Evolutionary conservation across 163 green algal species (phyloP), one percentile per base, ranked within the genome.

Genomic region (Coccomyxa subellipsoidea): DNA sequence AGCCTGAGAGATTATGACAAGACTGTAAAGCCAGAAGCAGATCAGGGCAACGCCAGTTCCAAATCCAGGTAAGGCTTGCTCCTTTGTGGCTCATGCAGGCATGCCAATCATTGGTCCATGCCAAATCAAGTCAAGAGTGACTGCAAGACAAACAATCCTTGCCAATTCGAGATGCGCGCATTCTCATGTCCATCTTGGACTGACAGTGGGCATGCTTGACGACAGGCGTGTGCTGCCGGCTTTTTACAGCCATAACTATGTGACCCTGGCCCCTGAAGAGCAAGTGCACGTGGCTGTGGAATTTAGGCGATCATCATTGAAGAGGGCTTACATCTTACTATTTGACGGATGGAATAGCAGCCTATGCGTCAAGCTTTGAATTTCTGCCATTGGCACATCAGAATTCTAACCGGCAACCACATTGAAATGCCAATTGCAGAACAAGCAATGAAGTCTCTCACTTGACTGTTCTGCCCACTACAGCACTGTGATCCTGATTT

Each of bases 171-270:
- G n/a, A n/a, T n/a, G n/a, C n/a, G n/a, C n/a, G n/a, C n/a, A n/a
- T n/a, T n/a, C n/a, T n/a, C n/a, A n/a, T n/a, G n/a, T n/a, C n/a
- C n/a, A n/a, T n/a, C n/a, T n/a, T n/a, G n/a, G n/a, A 32, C 37
- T 69, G 75, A 79, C 37, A 23, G 7, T 69, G 7, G 21, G 15
- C 25, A 25, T 79, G 75, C 75, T 8, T 18, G 71, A 47, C n/a
- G n/a, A 37, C 75, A 79, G 75, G 75, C 36, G 75, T 1, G 38
- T 79, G 37, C 37, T 66, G 37, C 75, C 75, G 10, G 75, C 29
- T 27, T 79, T 69, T 27, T 79, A 66, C 37, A 54, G 31, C 25
- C 15, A 32, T 37, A 79, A 79, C 36, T 79, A 69, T 79, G 0
- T 69, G 37, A 79, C 75, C 7, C 37, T 79, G 12, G 75, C 75